Evolutionary conservation across 257 asterid species (phyloP).

Genomic region (Capsicum rhomboideum): DNA sequence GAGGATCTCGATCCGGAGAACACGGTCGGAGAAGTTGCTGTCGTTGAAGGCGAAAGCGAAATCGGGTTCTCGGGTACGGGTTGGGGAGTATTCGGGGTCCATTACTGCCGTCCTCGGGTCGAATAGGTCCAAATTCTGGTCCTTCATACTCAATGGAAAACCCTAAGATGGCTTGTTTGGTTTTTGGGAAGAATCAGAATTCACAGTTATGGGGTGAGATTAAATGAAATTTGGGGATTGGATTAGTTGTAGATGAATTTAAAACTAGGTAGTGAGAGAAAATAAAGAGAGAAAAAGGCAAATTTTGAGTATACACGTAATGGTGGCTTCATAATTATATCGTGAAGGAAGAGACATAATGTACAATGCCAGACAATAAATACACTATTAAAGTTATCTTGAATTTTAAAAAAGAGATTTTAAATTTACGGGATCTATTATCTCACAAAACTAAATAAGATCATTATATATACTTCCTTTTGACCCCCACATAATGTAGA

Average conservation of each 20-base stretch:
- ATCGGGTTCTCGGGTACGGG: not conserved
- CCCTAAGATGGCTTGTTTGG: not conserved
- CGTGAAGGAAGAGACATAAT: not conserved
- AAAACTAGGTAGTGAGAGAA: not conserved
- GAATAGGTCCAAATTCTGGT: conserved; percentile 2
- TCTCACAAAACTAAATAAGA: too few relatives aligned
- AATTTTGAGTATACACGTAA: not conserved
- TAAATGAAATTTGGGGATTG: not conserved
- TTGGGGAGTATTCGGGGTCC: not conserved
- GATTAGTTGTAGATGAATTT: not conserved
- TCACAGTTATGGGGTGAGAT: not conserved
- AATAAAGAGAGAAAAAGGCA: not conserved
- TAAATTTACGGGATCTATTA: too few relatives aligned
- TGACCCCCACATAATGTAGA: too few relatives aligned
- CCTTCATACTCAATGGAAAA: not conserved
- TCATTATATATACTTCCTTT: too few relatives aligned
- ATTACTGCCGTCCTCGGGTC: not conserved
- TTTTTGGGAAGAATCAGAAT: not conserved
- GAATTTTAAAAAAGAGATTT: too few relatives aligned
- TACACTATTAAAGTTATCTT: too few relatives aligned
- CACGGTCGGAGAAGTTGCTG: conserved; percentile 3
- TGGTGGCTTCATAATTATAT: not conserved
- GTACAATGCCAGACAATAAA: too few relatives aligned
- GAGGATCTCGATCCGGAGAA: conserved; percentile 5
- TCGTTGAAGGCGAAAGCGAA: conserved; percentile 11